Percentiles rank a stretch among this genome's conserved stretches.
Evolutionary conservation across 495 filamentous ascomycete genomes (phyloP).

Genomic region (Coniosporium apollinis): DNA sequence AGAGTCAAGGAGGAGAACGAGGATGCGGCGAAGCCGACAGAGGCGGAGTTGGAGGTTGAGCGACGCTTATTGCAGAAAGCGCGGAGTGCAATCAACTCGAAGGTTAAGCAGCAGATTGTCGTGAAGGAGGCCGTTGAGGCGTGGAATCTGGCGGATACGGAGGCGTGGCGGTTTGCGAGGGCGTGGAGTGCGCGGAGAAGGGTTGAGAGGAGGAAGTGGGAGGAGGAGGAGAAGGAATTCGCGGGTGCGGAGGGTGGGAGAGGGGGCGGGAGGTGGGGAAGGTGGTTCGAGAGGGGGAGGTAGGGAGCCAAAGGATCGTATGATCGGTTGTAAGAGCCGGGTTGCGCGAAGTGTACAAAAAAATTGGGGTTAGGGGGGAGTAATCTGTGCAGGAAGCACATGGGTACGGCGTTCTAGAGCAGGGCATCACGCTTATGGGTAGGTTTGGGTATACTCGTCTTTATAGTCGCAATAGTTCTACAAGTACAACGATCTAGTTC

Average conservation of each 20-base stretch:
- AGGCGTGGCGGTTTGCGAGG: constrained; percentile 80
- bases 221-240: constrained; percentile 50
- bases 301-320: no score
- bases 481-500: no score
- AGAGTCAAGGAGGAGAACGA: constrained; percentile 12
- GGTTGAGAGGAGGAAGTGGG: constrained; percentile 50
- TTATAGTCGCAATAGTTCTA: no score
- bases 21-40: constrained; percentile 20
- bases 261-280: constrained; percentile 14
- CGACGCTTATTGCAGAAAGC: constrained; percentile 46
- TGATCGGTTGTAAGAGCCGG: no score
- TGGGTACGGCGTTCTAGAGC: no score
- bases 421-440: no score
- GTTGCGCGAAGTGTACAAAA: no score
- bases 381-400: no score
- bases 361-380: no score
- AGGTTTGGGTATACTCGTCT: no score
- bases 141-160: constrained; percentile 86
- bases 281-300: constrained; percentile 14
- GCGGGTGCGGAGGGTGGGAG: constrained; percentile 34
- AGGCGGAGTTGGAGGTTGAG: constrained; percentile 38
- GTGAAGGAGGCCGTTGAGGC: constrained; percentile 57
- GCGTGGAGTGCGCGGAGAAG: constrained; percentile 46
- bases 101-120: constrained; percentile 18
- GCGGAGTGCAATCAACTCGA: constrained; percentile 4